Percentiles rank a stretch among this genome's conserved stretches.
Conservation (phyloP, 2,329 filamentous ascomycete genomes). For the Claviceps cyperi region DNA sequence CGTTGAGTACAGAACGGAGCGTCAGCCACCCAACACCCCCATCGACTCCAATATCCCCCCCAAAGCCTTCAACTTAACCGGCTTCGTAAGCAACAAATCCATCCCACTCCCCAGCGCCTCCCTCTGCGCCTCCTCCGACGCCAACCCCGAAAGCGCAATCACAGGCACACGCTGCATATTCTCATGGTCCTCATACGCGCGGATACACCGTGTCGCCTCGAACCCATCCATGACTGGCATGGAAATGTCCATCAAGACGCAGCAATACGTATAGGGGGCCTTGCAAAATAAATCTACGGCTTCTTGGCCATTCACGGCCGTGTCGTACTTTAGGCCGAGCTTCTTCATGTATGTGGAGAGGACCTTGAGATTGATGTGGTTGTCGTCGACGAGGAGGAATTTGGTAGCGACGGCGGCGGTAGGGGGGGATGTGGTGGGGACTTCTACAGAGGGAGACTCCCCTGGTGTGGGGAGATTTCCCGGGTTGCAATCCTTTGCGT, state of each 20-base stretch:
- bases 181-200: conserved; percentile 30
- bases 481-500: neutral
- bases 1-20: no score
- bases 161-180: conserved; percentile 27
- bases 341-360: conserved; percentile 15
- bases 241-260: conserved; percentile 29
- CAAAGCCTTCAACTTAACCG: conserved; percentile 27
- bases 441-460: neutral
- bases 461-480: neutral
- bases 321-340: conserved; percentile 10
- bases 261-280: conserved; percentile 7
- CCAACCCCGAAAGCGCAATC: conserved; percentile 35
- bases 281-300: conserved; percentile 12
- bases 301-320: conserved; percentile 15
- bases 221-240: conserved; percentile 40
- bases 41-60: conserved; percentile 2
- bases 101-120: conserved; percentile 36
- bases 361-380: conserved; percentile 21
- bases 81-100: conserved; percentile 37
- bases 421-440: neutral
- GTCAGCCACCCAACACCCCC: neutral
- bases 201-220: conserved; percentile 30
- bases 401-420: neutral
- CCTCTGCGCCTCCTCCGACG: conserved; percentile 30
- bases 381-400: conserved; percentile 21